phyloP scores from a whole-genome alignment of 306 rosid species.

The Rosa rugosa region DNA sequence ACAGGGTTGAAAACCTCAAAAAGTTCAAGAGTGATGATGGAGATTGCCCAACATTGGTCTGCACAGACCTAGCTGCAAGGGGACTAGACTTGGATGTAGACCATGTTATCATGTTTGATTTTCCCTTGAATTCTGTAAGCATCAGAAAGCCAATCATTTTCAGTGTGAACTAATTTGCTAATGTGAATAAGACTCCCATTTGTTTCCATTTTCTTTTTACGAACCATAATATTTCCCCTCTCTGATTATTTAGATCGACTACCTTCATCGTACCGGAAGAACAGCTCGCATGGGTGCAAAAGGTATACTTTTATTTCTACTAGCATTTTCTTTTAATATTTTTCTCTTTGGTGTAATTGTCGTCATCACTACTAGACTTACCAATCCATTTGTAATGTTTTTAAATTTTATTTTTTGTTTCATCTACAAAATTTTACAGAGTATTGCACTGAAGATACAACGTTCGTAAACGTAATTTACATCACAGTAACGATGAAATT shows the following conservation, averaged over 20 bases:
- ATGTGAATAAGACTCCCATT: neutral
- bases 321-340: neutral
- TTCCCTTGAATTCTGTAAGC: constrained; percentile 82
- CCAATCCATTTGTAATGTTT: neutral
- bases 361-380: neutral
- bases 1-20: constrained; percentile 93
- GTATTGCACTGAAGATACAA: neutral
- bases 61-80: constrained; percentile 97
- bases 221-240: constrained; percentile 15
- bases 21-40: constrained; percentile 80
- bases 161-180: neutral
- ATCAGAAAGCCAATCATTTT: constrained; percentile 9
- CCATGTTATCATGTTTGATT: constrained; percentile 98
- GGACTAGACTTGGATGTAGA: constrained; percentile 96
- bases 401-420: neutral
- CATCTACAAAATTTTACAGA: neutral
- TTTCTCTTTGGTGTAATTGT: neutral
- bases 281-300: constrained; percentile 99
- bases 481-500: neutral
- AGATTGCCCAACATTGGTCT: constrained; percentile 92
- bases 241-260: constrained; percentile 62
- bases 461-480: neutral
- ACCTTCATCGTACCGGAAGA: constrained; percentile 98
- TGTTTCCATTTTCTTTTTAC: neutral
- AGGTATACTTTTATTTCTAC: constrained; percentile 42